Evolutionary conservation across 2,329 filamentous ascomycete genomes (phyloP), one percentile per base, ranked within the genome.

Genomic region (Esteya vermicola): DNA sequence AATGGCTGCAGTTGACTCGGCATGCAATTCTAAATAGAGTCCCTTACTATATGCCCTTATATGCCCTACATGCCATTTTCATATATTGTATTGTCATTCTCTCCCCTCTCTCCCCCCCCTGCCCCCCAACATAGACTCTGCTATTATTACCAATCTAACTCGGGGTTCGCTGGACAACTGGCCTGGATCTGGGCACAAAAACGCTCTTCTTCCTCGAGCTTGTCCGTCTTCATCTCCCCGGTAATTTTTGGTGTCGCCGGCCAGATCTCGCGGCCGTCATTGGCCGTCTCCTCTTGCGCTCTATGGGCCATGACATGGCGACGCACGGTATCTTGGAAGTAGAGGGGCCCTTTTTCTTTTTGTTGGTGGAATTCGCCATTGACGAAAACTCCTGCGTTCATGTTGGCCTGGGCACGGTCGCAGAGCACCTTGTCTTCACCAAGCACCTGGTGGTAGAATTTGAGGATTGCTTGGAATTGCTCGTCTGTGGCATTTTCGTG

Each of bases 301-400:
- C 54, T 45, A 39, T 58, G 55, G 9, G 42, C 45, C 38, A 50
- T 54, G 21, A 58, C 50, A 5, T 50, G 43, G 6, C 48, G 42
- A 4, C 52, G 46, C 9, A 52, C 50, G 2, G 47, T 42, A 13
- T 50, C 48, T 38, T 58, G 56, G 35, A 58, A 73, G 54, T 65
- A 72, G 1, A 75, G 56, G 0, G 71, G 69, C 0, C 71, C 58
- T 47, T 66, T 65, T 50, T 72, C 68, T 48, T 62, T 61, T n/a
- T 62, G 54, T 1, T 68, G 66, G 47, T 72, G 68, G 42, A 70
- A 52, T 47, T 69, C 62, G 41, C 68, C 68, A 45, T 64, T 68
- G 49, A 68, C 51, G 44, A 67, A 71, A 18, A 70, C 58, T 2
- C 67, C 67, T 1, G 60, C 56, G 42, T 67, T 63, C 44, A 72